Evolutionary conservation across 805 yeast species (phyloP), one percentile per base, ranked within the genome.

Genomic region (Metschnikowia colocasiae): DNA sequence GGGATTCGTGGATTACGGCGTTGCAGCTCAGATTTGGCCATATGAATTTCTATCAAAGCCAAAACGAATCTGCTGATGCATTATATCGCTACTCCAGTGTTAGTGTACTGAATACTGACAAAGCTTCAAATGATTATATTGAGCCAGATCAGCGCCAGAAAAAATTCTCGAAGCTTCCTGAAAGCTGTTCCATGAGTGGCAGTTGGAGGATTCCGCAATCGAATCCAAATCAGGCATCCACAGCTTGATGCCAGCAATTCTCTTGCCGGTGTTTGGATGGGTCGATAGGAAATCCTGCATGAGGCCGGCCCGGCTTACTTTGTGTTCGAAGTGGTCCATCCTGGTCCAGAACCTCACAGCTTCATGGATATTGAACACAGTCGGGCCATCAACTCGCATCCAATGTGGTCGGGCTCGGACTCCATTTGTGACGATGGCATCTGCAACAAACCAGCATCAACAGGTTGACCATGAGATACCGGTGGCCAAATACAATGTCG

Each of bases 381-480:
- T 49, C 82, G 72, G 2, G 96, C 80, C 96, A 92, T 87, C 55
- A 92, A 74, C 82, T 89, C 85, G 50, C 94, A 70, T 0, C 99
- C 99, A 26, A 94, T 91, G 58, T 84, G 83, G 65, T 94, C 99
- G 0, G 99, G 98, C 64, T 94, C 99, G 0, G 89, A 78, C 65
- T 94, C 99, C 96, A 89, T 89, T 49, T 81, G 74, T 1, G 95
- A 86, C 0, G 95, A 86, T 0, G 97, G 97, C 78, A 85, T 78
- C 54, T 81, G 79, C 41, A 90, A 62, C 12, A 81, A 61, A 0
- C 89, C 75, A 23, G 75, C 75, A 87, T 63, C 22, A 76, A 48
- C 27, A 86, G 53, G 44, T 77, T 74, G 56, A 59, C 40, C 69
- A 67, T 67, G 5, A 81, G 67, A 4, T 95, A 89, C 4, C 91